A percentile compares a stretch with the other conserved stretches of the same genome.
Conservation (phyloP, 2,329 filamentous ascomycete genomes). For the Gyromitra esculenta region DNA sequence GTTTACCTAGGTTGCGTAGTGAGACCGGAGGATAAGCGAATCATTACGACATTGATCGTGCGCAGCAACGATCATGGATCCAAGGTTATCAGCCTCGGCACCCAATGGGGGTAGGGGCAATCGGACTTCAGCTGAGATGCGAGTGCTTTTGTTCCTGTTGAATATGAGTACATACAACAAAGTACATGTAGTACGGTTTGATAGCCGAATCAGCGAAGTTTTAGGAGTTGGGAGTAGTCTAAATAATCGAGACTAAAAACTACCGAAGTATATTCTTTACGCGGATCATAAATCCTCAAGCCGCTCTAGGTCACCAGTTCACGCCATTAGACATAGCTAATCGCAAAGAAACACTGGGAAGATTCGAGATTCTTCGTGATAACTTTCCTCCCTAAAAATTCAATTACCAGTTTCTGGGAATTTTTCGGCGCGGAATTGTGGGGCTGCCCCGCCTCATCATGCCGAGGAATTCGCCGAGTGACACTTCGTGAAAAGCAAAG, state of each 20-base stretch:
- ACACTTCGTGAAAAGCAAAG: neutral
- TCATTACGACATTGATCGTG: constrained; percentile 9
- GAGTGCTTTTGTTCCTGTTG: neutral
- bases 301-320: neutral
- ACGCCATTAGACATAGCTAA: neutral
- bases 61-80: constrained; percentile 17
- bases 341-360: neutral
- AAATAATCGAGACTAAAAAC: neutral
- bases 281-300: neutral
- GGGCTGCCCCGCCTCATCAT: neutral
- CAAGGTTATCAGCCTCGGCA: constrained; percentile 15
- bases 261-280: neutral
- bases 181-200: neutral
- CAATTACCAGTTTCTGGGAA: neutral
- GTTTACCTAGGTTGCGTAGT: neutral
- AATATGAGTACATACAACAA: neutral
- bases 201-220: neutral
- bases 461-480: constrained; percentile 27
- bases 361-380: neutral
- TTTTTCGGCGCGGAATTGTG: neutral
- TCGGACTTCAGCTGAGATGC: neutral
- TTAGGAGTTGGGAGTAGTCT: neutral
- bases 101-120: constrained; percentile 14
- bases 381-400: neutral
- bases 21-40: constrained; percentile 9